Conservation (phyloP, 78 protist genomes). For the Dictyostelium capitatum region DNA sequence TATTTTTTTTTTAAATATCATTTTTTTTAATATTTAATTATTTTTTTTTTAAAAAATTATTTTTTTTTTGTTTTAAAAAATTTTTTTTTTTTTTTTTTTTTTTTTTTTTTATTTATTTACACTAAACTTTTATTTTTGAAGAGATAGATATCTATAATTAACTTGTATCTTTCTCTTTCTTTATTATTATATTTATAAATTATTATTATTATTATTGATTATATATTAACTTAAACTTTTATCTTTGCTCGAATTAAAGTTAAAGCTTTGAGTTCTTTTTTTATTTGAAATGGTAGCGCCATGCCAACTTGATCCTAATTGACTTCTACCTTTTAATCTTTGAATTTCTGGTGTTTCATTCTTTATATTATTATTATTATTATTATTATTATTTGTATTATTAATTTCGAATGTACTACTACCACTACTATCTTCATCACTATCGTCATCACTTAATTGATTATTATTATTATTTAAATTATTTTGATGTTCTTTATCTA, state of each 20-base stretch:
- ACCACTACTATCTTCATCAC: background rate
- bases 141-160: background rate
- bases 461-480: too few species aligned
- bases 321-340: background rate
- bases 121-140: background rate
- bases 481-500: background rate
- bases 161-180: background rate
- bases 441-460: background rate
- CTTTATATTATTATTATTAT: background rate
- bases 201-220: background rate
- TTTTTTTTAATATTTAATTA: too few species aligned
- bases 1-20: too few species aligned
- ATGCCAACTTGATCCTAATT: constrained; percentile 49
- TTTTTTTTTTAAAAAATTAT: too few species aligned
- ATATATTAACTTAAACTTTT: constrained; percentile 2
- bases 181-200: background rate
- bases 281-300: constrained; percentile 60
- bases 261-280: constrained; percentile 58
- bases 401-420: background rate
- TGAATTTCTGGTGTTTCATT: background rate
- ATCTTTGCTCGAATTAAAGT: constrained; percentile 17
- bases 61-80: background rate
- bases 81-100: background rate
- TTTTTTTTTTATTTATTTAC: background rate
- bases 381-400: background rate